phyloP scores from a whole-genome alignment of 1,284 basidiomycete species.

The Rhodotorula sp. region DNA sequence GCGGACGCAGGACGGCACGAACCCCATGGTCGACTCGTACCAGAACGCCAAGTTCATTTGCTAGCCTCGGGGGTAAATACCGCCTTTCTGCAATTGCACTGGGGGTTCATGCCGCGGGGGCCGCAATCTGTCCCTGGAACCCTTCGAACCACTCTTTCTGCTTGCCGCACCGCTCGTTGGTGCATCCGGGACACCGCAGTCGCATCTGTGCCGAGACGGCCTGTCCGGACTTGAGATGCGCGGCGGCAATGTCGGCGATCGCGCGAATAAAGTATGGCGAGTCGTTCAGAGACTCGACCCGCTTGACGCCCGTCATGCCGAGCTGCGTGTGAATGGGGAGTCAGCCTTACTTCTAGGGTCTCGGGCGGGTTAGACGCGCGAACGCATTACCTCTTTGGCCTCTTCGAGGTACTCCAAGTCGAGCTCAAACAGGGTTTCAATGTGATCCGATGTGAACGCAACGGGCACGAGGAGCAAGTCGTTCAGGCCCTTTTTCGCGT shows the following conservation, averaged over 20 bases:
- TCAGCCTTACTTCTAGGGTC: too few relatives aligned
- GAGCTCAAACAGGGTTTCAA: conserved; percentile 96
- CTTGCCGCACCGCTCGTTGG: conserved; percentile 77
- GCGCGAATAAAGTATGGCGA: conserved; percentile 98
- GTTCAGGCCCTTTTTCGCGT: conserved; percentile 84
- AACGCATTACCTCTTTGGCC: conserved; percentile 68
- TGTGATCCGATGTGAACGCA: conserved; percentile 98
- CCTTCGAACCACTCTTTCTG: conserved; percentile 80
- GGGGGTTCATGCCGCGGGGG: background rate
- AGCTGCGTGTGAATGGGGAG: conserved; percentile 56
- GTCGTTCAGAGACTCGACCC: conserved; percentile 95
- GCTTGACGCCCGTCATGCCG: conserved; percentile 77
- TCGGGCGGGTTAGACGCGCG: background rate
- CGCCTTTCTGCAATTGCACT: background rate
- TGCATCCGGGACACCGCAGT: conserved; percentile 90
- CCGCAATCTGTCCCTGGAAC: background rate
- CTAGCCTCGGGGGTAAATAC: background rate
- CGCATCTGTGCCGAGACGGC: conserved; percentile 72
- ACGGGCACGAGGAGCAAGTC: conserved; percentile 88
- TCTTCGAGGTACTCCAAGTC: conserved; percentile 93
- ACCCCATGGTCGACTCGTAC: conserved; percentile 82
- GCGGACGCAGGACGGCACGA: conserved; percentile 70
- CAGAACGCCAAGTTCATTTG: conserved; percentile 63
- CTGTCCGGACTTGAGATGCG: conserved; percentile 65
- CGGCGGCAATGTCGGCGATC: conserved; percentile 84